These are phyloP conservation scores for Arabidopsis thaliana DNA, from an alignment of 345 rosid genomes.

Conservation along the genomic window TAIR10.1 NC_003070.9:5676001-5676500, in stretches of 20 bases:
- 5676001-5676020: conserved; percentile 61
- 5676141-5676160: background rate
- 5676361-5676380: background rate
- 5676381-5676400: conserved; percentile 9
- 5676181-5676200: background rate
- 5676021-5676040: background rate
- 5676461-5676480: conserved; percentile 85
- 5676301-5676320: conserved; percentile 67
- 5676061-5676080: background rate
- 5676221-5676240: background rate
- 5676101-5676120: background rate
- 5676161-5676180: conserved; percentile 4
- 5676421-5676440: conserved; percentile 81
- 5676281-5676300: conserved; percentile 98
- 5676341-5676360: background rate
- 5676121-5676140: background rate
- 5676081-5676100: background rate
- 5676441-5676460: conserved; percentile 87
- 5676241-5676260: conserved; percentile 19
- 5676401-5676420: conserved; percentile 30
- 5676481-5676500: conserved; percentile 85
- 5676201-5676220: background rate
- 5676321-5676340: conserved; percentile 40
- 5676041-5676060: background rate
- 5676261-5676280: conserved; percentile 23